Conservation (phyloP, 2,329 filamentous ascomycete species). For the Chalaropsis thielavioides region DNA sequence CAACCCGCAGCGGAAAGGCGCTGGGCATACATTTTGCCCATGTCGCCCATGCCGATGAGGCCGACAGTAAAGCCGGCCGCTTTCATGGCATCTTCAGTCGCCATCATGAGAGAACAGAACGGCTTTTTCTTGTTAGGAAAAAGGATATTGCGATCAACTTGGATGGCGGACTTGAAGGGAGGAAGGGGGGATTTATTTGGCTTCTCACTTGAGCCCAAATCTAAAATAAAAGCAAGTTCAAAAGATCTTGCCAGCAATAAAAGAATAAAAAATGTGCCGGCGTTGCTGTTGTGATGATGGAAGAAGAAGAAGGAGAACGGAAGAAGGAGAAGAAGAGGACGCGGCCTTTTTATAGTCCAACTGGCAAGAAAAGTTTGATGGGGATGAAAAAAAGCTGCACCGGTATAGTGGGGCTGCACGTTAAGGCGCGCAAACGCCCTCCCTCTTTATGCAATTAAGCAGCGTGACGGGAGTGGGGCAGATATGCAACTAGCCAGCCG, state of each 20-base stretch:
- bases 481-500: background rate
- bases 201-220: background rate
- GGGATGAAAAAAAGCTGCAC: background rate
- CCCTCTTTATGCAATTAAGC: background rate
- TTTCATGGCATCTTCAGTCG: constrained; percentile 33
- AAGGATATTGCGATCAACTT: background rate
- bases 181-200: no score
- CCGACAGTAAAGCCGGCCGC: constrained; percentile 55
- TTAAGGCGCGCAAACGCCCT: background rate
- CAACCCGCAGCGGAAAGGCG: constrained; percentile 81
- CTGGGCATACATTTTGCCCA: constrained; percentile 97
- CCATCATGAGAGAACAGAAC: constrained; percentile 1
- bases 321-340: background rate
- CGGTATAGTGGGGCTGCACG: constrained; percentile 7
- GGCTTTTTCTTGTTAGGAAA: background rate
- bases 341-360: constrained; percentile 10
- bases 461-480: background rate
- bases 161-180: background rate
- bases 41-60: constrained; percentile 97
- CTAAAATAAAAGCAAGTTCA: background rate
- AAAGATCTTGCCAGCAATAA: background rate
- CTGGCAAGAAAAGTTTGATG: background rate
- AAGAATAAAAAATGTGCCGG: background rate
- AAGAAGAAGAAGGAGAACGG: constrained; percentile 9
- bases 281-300: background rate